phyloP scores from a whole-genome alignment of 2,329 filamentous ascomycete species.

The Cordyceps fumosorosea region DNA sequence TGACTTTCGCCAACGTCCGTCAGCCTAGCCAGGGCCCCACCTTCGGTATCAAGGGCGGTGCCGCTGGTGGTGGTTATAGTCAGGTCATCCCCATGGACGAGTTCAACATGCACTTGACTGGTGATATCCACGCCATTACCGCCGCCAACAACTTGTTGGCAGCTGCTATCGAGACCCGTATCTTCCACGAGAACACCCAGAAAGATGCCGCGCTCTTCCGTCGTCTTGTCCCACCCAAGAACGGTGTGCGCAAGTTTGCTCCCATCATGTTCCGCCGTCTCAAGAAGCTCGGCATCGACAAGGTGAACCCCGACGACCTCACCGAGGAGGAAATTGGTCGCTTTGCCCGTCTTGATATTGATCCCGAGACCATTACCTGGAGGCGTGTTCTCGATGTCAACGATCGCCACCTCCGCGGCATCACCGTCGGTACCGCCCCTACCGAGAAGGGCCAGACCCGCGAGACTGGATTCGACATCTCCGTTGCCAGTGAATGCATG shows the following conservation, averaged over 20 bases:
- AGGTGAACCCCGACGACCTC: slow-evolving; percentile 86
- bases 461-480: slow-evolving; percentile 94
- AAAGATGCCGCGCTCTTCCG: slow-evolving; percentile 84
- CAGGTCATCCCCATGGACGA: slow-evolving; percentile 99
- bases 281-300: slow-evolving; percentile 92
- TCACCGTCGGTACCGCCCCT: slow-evolving; percentile 80
- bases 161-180: slow-evolving; percentile 92
- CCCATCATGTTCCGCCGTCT: slow-evolving; percentile 87
- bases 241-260: slow-evolving; percentile 78
- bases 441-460: slow-evolving; percentile 87
- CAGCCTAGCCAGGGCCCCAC: slow-evolving; percentile 97
- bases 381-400: slow-evolving; percentile 94
- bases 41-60: slow-evolving; percentile 98
- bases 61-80: slow-evolving; percentile 94
- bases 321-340: slow-evolving; percentile 81
- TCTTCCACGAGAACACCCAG: slow-evolving; percentile 96
- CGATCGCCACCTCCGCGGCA: slow-evolving; percentile 82
- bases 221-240: slow-evolving; percentile 82
- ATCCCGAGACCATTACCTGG: slow-evolving; percentile 97
- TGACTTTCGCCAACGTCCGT: slow-evolving; percentile 93
- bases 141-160: slow-evolving; percentile 96
- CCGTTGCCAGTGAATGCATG: slow-evolving; percentile 97
- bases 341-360: slow-evolving; percentile 93
- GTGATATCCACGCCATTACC: slow-evolving; percentile 95
- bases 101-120: slow-evolving; percentile 96